Conservation (phyloP, 2,329 filamentous ascomycete species). For the Penicillium digitatum region DNA sequence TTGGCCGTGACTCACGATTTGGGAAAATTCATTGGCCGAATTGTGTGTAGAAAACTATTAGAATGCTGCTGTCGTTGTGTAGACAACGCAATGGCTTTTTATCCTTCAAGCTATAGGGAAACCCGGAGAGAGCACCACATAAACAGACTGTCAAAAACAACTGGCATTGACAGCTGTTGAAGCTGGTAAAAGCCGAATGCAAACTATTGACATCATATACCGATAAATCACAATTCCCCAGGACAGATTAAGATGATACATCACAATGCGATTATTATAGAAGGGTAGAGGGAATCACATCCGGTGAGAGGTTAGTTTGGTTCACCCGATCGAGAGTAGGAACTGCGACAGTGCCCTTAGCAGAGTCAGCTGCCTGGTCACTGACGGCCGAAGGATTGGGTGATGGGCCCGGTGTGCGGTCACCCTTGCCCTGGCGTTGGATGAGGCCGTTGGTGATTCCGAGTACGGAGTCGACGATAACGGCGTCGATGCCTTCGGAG, state of each 20-base stretch:
- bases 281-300: constrained; percentile 3
- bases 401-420: constrained; percentile 25
- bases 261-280: constrained; percentile 3
- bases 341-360: constrained; percentile 20
- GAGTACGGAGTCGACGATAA: constrained; percentile 93
- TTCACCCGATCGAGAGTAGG: constrained; percentile 28
- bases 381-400: constrained; percentile 17
- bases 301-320: constrained; percentile 10
- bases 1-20: not conserved
- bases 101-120: too few relatives aligned
- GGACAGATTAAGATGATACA: not conserved
- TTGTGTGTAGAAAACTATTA: not conserved
- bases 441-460: constrained; percentile 89
- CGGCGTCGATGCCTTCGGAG: constrained; percentile 91
- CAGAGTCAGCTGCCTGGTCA: constrained; percentile 2
- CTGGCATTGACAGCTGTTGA: constrained; percentile 18
- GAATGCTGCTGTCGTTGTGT: too few relatives aligned
- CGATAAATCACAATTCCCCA: constrained; percentile 7
- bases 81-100: not conserved
- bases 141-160: not conserved
- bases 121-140: not conserved
- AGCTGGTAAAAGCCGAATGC: constrained; percentile 15
- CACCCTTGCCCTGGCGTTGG: constrained; percentile 30
- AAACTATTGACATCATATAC: constrained; percentile 18
- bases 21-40: not conserved